phyloP scores from a whole-genome alignment of 352 stramenopile species.

The Globisporangium abappressorium region DNA sequence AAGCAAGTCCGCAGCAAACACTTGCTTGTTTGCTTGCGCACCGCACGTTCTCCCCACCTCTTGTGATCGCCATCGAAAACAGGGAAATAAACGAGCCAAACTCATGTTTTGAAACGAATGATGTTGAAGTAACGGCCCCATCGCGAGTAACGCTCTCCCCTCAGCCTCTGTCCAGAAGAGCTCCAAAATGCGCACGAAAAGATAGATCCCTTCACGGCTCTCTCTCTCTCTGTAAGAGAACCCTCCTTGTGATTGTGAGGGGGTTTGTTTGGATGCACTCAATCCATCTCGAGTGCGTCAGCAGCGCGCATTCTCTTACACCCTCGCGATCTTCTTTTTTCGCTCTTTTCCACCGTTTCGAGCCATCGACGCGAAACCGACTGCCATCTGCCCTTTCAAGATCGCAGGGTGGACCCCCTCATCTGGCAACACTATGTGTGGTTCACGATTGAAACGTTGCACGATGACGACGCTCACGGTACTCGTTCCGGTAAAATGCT shows the following conservation, averaged over 20 bases:
- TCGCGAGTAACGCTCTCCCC: not conserved
- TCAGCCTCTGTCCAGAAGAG: not conserved
- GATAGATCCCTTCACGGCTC: not conserved
- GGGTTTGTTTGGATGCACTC: too few species aligned
- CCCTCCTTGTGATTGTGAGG: too few species aligned
- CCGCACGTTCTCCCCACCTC: not conserved
- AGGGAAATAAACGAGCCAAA: not conserved
- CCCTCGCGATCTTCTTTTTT: not conserved
- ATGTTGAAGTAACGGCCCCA: conserved; percentile 2
- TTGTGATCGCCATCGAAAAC: not conserved
- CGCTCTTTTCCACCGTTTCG: not conserved
- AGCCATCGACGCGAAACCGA: not conserved
- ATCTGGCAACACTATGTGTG: not conserved
- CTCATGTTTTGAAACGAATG: not conserved
- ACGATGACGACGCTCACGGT: not conserved
- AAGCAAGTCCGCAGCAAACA: not conserved
- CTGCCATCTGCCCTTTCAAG: not conserved
- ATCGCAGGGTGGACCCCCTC: not conserved
- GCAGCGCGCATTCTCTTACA: too few species aligned
- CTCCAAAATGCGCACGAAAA: not conserved
- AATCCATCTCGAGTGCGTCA: too few species aligned
- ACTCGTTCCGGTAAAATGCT: conserved; percentile 10
- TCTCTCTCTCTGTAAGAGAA: too few species aligned
- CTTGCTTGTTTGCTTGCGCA: not conserved
- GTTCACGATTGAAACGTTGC: not conserved